A percentile compares a stretch with the other conserved stretches of the same genome.
These are phyloP conservation scores for Hypericum androsaemum DNA, from an alignment of 345 rosid species.

Conservation along the genomic window DNA sequence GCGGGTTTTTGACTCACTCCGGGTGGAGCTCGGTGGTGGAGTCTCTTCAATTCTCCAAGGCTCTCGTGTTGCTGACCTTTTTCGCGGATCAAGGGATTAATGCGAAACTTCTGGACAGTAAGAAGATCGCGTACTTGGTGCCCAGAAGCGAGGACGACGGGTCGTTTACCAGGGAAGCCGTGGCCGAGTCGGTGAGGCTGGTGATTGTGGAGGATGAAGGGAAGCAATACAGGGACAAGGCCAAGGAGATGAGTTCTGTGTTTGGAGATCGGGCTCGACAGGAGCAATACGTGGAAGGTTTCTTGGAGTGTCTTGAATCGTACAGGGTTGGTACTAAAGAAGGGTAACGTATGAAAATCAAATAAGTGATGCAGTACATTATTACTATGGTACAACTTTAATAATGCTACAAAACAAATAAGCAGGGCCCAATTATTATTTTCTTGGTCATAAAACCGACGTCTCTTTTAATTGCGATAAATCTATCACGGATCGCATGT, in stretches of 20 bases:
- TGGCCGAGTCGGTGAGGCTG: conserved; percentile 31
- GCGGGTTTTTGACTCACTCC: conserved; percentile 34
- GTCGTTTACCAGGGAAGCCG: conserved; percentile 24
- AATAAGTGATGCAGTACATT: no score
- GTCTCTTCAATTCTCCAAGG: conserved; percentile 25
- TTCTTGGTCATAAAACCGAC: no score
- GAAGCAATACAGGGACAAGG: neutral
- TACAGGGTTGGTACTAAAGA: no score
- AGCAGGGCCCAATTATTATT: no score
- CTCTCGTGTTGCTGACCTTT: conserved; percentile 28
- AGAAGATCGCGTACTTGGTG: conserved; percentile 31
- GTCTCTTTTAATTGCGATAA: no score
- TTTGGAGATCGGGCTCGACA: neutral
- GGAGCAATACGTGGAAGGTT: no score
- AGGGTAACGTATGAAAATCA: no score
- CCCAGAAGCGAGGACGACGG: conserved; percentile 29
- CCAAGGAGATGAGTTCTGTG: neutral
- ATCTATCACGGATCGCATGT: no score
- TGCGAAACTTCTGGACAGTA: conserved; percentile 28
- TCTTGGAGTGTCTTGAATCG: no score
- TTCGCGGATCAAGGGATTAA: conserved; percentile 37
- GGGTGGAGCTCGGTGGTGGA: conserved; percentile 43
- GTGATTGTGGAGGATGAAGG: conserved; percentile 25
- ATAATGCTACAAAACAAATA: no score
- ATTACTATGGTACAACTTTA: no score